A percentile compares a stretch with the other conserved stretches of the same genome.
phyloP scores from a whole-genome alignment of 345 rosid genomes.

The Barbarea vulgaris region DNA sequence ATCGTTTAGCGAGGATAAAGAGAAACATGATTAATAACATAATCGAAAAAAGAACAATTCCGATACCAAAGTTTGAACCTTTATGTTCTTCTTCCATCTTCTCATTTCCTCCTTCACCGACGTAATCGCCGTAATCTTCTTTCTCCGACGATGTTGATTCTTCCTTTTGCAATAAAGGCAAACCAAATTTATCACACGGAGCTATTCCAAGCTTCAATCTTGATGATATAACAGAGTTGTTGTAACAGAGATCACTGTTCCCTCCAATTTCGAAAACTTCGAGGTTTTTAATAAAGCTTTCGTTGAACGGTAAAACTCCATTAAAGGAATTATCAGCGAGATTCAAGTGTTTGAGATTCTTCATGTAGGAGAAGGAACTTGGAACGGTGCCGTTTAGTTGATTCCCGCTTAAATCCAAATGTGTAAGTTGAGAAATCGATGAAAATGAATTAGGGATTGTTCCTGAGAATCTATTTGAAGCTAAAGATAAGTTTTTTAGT shows the following conservation, averaged over 20 bases:
- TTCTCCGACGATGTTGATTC: too few species aligned
- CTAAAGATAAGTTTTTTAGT: conserved; percentile 61
- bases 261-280: conserved; percentile 63
- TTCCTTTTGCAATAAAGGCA: too few species aligned
- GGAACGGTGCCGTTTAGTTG: background rate
- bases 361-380: background rate
- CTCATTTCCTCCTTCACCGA: too few species aligned
- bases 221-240: conserved; percentile 47
- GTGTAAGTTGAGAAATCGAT: conserved; percentile 60
- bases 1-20: conserved; percentile 33
- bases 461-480: conserved; percentile 74
- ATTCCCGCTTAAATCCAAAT: conserved; percentile 65
- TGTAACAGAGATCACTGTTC: conserved; percentile 70
- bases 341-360: background rate
- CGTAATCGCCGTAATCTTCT: too few species aligned
- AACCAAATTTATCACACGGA: too few species aligned
- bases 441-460: conserved; percentile 65
- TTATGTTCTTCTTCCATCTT: too few species aligned
- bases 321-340: background rate
- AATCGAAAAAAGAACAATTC: too few species aligned
- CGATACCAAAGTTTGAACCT: too few species aligned
- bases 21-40: too few species aligned
- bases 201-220: too few species aligned
- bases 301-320: background rate
- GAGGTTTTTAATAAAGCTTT: conserved; percentile 55